These are phyloP conservation scores for Tuber magnatum DNA, from an alignment of 495 filamentous ascomycete species.

Conservation along the genomic window DNA sequence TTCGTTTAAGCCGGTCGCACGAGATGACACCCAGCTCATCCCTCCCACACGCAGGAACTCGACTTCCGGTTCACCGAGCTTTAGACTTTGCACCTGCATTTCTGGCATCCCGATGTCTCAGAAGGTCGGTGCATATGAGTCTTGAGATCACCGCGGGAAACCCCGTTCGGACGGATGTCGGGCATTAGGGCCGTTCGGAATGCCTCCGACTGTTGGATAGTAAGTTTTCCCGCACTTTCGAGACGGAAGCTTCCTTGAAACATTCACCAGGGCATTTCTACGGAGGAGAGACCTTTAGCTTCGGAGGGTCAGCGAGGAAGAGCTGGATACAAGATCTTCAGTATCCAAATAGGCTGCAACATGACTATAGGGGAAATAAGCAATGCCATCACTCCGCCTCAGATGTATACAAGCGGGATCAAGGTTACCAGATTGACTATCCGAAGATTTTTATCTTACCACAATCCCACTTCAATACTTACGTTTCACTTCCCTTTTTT, in stretches of 20 bases:
- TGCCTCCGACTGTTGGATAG: not conserved
- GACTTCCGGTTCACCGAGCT: not conserved
- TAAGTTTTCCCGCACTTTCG: not conserved
- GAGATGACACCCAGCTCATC: not conserved
- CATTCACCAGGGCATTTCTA: not conserved
- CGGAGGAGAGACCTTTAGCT: not conserved
- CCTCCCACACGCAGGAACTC: not conserved
- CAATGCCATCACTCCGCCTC: not conserved
- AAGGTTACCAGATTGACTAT: not conserved
- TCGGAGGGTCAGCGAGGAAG: not conserved
- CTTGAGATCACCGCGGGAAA: not conserved
- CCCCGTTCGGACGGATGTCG: not conserved
- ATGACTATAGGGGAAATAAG: not conserved
- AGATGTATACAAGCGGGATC: not conserved
- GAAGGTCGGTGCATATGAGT: not conserved
- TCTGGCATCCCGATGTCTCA: not conserved
- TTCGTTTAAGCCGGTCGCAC: not conserved
- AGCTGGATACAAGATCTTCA: not conserved
- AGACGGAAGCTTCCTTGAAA: not conserved
- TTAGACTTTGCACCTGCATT: not conserved
- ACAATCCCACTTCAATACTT: not conserved
- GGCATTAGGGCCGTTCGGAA: not conserved
- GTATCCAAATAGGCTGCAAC: not conserved
- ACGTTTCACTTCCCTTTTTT: not conserved
- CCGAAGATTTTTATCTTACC: not conserved